These are phyloP conservation scores for Ramularia collo-cygni DNA, from an alignment of 2,329 filamentous ascomycete species.

Conservation along the genomic window DNA sequence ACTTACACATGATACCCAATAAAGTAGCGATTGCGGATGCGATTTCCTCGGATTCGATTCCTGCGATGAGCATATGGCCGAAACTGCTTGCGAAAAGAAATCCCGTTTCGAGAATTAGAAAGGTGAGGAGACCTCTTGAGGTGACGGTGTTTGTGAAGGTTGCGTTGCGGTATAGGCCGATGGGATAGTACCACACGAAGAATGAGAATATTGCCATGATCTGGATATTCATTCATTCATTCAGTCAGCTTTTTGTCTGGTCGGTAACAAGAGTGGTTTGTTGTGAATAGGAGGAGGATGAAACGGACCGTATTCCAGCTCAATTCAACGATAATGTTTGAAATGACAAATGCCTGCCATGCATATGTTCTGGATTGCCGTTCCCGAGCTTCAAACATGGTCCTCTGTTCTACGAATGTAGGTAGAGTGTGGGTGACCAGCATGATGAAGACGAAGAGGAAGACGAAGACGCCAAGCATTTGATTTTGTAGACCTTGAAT, in stretches of 20 bases:
- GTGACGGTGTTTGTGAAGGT: slow-evolving; percentile 51
- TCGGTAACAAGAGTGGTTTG: too few relatives aligned
- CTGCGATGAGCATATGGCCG: slow-evolving; percentile 68
- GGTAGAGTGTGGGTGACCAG: slow-evolving; percentile 77
- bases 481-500: slow-evolving; percentile 78
- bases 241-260: too few relatives aligned
- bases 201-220: slow-evolving; percentile 71
- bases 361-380: slow-evolving; percentile 76
- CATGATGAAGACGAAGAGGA: slow-evolving; percentile 72
- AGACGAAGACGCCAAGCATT: slow-evolving; percentile 74
- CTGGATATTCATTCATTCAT: too few relatives aligned
- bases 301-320: slow-evolving; percentile 77
- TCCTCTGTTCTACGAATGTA: slow-evolving; percentile 74
- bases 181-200: slow-evolving; percentile 78
- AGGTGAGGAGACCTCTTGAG: slow-evolving; percentile 66
- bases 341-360: slow-evolving; percentile 79
- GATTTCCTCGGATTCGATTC: slow-evolving; percentile 67
- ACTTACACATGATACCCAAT: slow-evolving; percentile 67
- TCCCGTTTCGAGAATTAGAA: slow-evolving; percentile 66
- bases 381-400: slow-evolving; percentile 78
- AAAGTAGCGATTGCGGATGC: too few relatives aligned
- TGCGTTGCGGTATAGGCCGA: slow-evolving; percentile 69
- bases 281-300: too few relatives aligned
- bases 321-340: slow-evolving; percentile 76
- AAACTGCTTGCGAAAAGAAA: slow-evolving; percentile 68